phyloP scores from a whole-genome alignment of 108 stramenopile genomes.

The Cyclostephanos invisitatus region DNA sequence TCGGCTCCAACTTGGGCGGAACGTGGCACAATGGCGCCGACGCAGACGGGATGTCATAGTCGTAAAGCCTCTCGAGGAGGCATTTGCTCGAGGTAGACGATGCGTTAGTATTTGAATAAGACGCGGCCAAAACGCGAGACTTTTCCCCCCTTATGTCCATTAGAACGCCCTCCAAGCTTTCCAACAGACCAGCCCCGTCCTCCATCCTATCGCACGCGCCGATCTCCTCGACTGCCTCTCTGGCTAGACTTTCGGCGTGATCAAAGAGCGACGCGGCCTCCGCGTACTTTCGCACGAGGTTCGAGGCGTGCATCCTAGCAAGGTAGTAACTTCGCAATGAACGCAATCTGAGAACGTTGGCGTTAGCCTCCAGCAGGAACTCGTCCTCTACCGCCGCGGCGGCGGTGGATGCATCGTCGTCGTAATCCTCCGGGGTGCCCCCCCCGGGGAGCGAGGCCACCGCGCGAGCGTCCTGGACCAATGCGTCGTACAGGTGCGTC shows the following conservation, averaged over 20 bases:
- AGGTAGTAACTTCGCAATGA: slow-evolving; percentile 67
- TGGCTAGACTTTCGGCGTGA: slow-evolving; percentile 55
- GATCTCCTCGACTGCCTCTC: slow-evolving; percentile 78
- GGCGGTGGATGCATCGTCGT: slow-evolving; percentile 5
- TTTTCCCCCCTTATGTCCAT: slow-evolving; percentile 44
- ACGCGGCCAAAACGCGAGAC: slow-evolving; percentile 38
- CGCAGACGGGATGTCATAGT: slow-evolving; percentile 58
- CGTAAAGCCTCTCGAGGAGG: slow-evolving; percentile 63
- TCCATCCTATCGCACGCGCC: slow-evolving; percentile 82
- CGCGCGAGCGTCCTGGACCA: slow-evolving; percentile 75
- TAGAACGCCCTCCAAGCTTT: slow-evolving; percentile 53
- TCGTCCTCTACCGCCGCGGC: slow-evolving; percentile 62
- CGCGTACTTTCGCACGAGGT: slow-evolving; percentile 40
- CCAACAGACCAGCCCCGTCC: slow-evolving; percentile 52
- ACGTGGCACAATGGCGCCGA: slow-evolving; percentile 38
- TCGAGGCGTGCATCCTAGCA: slow-evolving; percentile 54
- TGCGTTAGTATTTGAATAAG: slow-evolving; percentile 28
- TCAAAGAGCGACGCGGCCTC: slow-evolving; percentile 63
- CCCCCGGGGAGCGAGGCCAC: slow-evolving; percentile 56
- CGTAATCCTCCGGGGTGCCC: slow-evolving; percentile 33
- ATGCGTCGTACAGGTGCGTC: slow-evolving; percentile 76
- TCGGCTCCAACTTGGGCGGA: slow-evolving; percentile 44
- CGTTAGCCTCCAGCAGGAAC: slow-evolving; percentile 73
- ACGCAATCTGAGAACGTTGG: slow-evolving; percentile 73
- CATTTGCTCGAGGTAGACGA: slow-evolving; percentile 36